Base-by-base conservation (phyloP, 441 rosid genomes). In the Adansonia grandidieri region DNA sequence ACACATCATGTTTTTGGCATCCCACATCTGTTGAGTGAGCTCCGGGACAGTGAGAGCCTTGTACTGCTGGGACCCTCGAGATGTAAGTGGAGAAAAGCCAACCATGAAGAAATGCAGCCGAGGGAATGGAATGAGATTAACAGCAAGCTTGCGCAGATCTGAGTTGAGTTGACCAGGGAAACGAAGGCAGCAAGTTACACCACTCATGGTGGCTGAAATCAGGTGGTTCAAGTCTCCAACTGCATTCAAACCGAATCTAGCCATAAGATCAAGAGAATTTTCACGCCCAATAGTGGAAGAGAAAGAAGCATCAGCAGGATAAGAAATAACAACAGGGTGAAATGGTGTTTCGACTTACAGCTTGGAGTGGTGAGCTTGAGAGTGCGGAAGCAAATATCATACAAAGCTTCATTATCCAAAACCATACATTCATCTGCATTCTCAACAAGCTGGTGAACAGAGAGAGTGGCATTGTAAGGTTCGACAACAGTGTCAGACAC, bases 151-250 rank as follows among this genome's bases (percentile, higher is more conserved):
- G 51, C 90, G 90, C n/a, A 90, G 93, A 60, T 88, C 90, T 0
- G 93, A 90, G 85, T 90, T 90, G 47, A 90, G 91, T 71, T 90
- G 93, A 68, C 93, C 93, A 53, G 91, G 93, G 85, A 90, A 90
- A 51, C 93, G 89, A 47, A 90, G 88, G 77, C 91, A 90, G 78
- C 93, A 90, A 5, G 92, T 90, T 42, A 90, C 93, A 8, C 92
- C 93, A 56, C 92, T 88, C 93, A 90, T 90, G 32, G 93, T 90
- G 57, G 93, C 89, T 65, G 92, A 90, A 37, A 90, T 90, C 54
- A 90, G 83, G 80, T 90, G 92, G 74, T 90, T 90, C 75, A 90
- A 73, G 76, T 90, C 91, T 71, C 91, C 91, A 87, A 90, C 85
- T 85, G 80, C 10, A 71, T 66, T 58, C 45, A 56, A 37, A 75